A percentile compares a stretch with the other conserved stretches of the same genome.
phyloP scores from a whole-genome alignment of 305 asterid genomes.

The Fraxinus sp. region DNA sequence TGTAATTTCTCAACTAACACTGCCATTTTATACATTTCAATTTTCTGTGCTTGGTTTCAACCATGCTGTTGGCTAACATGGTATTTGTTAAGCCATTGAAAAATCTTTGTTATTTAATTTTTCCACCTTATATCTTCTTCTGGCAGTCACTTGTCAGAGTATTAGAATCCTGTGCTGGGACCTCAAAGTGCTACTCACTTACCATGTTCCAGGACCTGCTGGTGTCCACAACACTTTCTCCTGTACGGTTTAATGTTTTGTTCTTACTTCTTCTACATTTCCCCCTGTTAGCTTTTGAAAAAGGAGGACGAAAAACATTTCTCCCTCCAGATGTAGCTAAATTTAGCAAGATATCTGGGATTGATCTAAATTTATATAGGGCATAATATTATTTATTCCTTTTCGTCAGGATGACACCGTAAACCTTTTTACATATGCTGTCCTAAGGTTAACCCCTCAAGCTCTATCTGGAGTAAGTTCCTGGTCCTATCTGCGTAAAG shows the following conservation, averaged over 20 bases:
- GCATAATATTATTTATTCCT: slow-evolving; percentile 8
- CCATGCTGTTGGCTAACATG: neutral
- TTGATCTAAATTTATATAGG: neutral
- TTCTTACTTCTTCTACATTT: slow-evolving; percentile 5
- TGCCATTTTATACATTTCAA: neutral
- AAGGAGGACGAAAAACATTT: neutral
- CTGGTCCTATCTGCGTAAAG: slow-evolving; percentile 66
- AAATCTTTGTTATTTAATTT: slow-evolving; percentile 15
- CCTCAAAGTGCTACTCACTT: slow-evolving; percentile 63
- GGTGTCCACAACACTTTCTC: slow-evolving; percentile 86
- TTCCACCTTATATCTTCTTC: slow-evolving; percentile 35
- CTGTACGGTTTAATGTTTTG: slow-evolving; percentile 57
- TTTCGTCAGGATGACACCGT: slow-evolving; percentile 73
- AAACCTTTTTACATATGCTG: slow-evolving; percentile 77
- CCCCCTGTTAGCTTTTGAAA: neutral
- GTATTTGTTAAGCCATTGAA: slow-evolving; percentile 11
- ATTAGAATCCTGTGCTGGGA: slow-evolving; percentile 75
- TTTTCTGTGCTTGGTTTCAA: neutral
- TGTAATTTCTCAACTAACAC: neutral
- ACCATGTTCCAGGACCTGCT: slow-evolving; percentile 94
- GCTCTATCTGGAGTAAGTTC: slow-evolving; percentile 75
- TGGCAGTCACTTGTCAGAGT: slow-evolving; percentile 80
- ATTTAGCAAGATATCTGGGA: neutral
- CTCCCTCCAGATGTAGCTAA: slow-evolving; percentile 16
- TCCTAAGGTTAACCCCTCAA: slow-evolving; percentile 77